Percentiles rank a stretch among this genome's conserved stretches.
These are phyloP conservation scores for Camellia japonica DNA, from an alignment of 148 eudicot species.

Conservation along the genomic window DNA sequence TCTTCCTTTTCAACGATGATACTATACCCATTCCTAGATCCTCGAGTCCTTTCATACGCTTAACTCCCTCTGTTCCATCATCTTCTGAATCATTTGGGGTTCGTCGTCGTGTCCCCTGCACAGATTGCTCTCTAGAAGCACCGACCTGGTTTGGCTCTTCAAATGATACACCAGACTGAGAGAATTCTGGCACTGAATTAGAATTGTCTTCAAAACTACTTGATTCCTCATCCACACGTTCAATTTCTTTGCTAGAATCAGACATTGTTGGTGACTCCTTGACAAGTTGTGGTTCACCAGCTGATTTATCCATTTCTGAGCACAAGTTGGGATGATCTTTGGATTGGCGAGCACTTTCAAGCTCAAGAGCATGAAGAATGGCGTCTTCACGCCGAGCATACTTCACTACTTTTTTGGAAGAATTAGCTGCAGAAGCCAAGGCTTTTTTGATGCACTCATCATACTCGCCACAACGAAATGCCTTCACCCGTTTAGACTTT, in stretches of 20 bases:
- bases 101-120: slow-evolving; percentile 36
- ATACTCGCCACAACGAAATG: slow-evolving; percentile 84
- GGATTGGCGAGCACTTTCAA: slow-evolving; percentile 50
- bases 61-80: slow-evolving; percentile 75
- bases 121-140: slow-evolving; percentile 32
- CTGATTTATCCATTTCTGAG: slow-evolving; percentile 18
- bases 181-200: slow-evolving; percentile 44
- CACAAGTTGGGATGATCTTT: slow-evolving; percentile 26
- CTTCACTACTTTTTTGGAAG: slow-evolving; percentile 51
- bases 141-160: slow-evolving; percentile 44
- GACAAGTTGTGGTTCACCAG: slow-evolving; percentile 22
- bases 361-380: slow-evolving; percentile 81
- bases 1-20: slow-evolving; percentile 53
- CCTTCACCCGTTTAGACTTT: slow-evolving; percentile 61
- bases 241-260: slow-evolving; percentile 31
- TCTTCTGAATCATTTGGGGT: slow-evolving; percentile 88
- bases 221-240: slow-evolving; percentile 36
- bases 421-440: slow-evolving; percentile 41
- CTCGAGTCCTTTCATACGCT: slow-evolving; percentile 86
- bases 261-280: slow-evolving; percentile 28
- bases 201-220: slow-evolving; percentile 37
- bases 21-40: slow-evolving; percentile 61
- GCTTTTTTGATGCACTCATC: slow-evolving; percentile 72
- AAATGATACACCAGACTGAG: slow-evolving; percentile 63
- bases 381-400: slow-evolving; percentile 81